phyloP scores from a whole-genome alignment of 2,329 filamentous ascomycete species.

The Drechmeria coniospora region DNA sequence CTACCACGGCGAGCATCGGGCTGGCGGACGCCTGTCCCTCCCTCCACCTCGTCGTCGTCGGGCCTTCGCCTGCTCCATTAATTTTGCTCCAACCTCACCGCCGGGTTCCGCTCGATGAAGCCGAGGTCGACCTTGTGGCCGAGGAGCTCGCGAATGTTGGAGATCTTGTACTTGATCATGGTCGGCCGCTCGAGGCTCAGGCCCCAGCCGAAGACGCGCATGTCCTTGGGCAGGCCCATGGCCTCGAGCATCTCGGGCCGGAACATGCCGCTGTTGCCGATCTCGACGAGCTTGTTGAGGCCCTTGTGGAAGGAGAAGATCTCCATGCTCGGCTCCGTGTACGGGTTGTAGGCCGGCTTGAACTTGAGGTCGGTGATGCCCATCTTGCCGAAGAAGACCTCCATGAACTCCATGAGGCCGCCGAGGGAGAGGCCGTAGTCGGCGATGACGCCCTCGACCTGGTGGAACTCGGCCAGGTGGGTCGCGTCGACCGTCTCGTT shows the following conservation, averaged over 20 bases:
- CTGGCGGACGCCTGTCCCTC: no score
- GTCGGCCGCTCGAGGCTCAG: conserved; percentile 84
- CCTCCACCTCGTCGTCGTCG: no score
- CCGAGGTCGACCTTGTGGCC: conserved; percentile 91
- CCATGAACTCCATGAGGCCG: conserved; percentile 84
- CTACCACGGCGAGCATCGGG: no score
- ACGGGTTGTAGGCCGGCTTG: conserved; percentile 56
- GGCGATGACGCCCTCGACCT: conserved; percentile 95
- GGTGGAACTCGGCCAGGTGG: conserved; percentile 95
- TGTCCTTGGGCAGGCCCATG: conserved; percentile 83
- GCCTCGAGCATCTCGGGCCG: conserved; percentile 90
- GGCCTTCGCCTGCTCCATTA: conserved; percentile 21
- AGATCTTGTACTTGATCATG: conserved; percentile 90
- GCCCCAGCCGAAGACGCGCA: conserved; percentile 90
- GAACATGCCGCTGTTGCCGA: conserved; percentile 98
- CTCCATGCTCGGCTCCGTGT: conserved; percentile 95
- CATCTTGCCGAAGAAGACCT: conserved; percentile 93
- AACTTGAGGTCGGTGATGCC: conserved; percentile 73
- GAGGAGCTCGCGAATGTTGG: conserved; percentile 81
- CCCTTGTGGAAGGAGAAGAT: conserved; percentile 93
- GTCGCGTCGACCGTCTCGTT: conserved; percentile 97
- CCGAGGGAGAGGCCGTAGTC: conserved; percentile 89
- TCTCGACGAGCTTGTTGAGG: conserved; percentile 83
- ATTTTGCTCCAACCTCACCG: conserved; percentile 76
- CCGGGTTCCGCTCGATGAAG: conserved; percentile 84